Percentiles rank a stretch among this genome's conserved stretches.
Evolutionary conservation across 305 asterid genomes (phyloP).

Genomic region (Fraxinus ornus): DNA sequence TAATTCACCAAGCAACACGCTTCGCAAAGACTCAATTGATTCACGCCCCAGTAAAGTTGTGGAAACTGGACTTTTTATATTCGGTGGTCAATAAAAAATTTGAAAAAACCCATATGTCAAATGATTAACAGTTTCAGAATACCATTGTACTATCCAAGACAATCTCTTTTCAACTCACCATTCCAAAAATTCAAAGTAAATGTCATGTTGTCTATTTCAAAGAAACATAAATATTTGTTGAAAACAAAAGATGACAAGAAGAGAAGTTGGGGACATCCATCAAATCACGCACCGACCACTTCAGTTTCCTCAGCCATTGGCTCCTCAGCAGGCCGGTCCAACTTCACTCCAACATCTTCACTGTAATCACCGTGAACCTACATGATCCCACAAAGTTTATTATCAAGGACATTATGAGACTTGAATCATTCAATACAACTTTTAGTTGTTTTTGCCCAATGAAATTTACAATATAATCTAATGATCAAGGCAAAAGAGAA

Average conservation of each 20-base stretch:
- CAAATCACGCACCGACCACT: conserved; percentile 52
- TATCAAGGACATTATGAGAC: not conserved
- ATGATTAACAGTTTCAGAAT: not conserved
- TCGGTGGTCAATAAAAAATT: not conserved
- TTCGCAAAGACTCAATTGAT: not conserved
- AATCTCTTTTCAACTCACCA: not conserved
- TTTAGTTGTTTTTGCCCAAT: not conserved
- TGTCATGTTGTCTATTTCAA: not conserved
- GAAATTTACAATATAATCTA: not conserved
- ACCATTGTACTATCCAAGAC: not conserved
- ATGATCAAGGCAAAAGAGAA: not conserved
- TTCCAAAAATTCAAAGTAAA: not conserved
- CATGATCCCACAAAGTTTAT: not conserved
- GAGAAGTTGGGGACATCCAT: not conserved
- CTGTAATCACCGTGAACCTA: conserved; percentile 76
- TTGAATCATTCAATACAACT: not conserved
- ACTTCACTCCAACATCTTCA: conserved; percentile 68
- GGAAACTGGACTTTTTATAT: not conserved
- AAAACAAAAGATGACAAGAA: not conserved
- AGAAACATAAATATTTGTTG: not conserved
- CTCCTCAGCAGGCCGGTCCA: conserved; percentile 77
- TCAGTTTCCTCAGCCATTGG: conserved; percentile 53
- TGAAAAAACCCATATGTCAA: not conserved
- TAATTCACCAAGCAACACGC: not conserved
- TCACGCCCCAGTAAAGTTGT: not conserved